Evolutionary conservation across 371 early-diverging fungal species (phyloP).

Genomic region (Mortierella sp.): DNA sequence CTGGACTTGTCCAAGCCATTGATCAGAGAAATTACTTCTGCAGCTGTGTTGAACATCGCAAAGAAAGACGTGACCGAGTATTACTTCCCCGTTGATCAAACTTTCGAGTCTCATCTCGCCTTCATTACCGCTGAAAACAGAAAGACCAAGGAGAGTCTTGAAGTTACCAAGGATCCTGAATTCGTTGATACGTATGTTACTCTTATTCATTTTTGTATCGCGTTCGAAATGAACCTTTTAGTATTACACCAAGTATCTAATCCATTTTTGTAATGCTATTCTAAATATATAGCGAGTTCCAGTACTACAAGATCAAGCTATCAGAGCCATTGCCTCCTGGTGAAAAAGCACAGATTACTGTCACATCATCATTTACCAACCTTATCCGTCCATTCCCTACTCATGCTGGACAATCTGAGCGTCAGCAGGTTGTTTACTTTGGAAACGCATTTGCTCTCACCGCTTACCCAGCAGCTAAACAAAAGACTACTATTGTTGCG

Average conservation of each 20-base stretch:
- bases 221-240: not conserved
- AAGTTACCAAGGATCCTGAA: constrained; percentile 56
- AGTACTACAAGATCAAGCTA: constrained; percentile 75
- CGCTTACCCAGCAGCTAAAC: constrained; percentile 78
- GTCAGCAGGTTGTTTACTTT: constrained; percentile 73
- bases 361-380: constrained; percentile 73
- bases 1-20: constrained; percentile 74
- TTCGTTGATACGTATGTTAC: constrained; percentile 18
- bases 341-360: constrained; percentile 74
- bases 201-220: not conserved
- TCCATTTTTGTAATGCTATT: too few relatives aligned
- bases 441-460: constrained; percentile 75
- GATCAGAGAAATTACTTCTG: constrained; percentile 71
- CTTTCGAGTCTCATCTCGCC: constrained; percentile 57
- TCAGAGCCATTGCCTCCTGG: constrained; percentile 68
- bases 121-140: constrained; percentile 64
- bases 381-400: constrained; percentile 76
- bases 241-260: too few relatives aligned
- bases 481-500: constrained; percentile 81
- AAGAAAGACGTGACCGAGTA: constrained; percentile 62
- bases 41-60: constrained; percentile 68
- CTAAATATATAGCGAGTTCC: constrained; percentile 58
- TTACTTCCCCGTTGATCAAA: constrained; percentile 65
- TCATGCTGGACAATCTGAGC: constrained; percentile 76
- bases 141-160: constrained; percentile 60